These are phyloP conservation scores for Solanum arcanum DNA, from an alignment of 257 asterid genomes.

Conservation along the genomic window DNA sequence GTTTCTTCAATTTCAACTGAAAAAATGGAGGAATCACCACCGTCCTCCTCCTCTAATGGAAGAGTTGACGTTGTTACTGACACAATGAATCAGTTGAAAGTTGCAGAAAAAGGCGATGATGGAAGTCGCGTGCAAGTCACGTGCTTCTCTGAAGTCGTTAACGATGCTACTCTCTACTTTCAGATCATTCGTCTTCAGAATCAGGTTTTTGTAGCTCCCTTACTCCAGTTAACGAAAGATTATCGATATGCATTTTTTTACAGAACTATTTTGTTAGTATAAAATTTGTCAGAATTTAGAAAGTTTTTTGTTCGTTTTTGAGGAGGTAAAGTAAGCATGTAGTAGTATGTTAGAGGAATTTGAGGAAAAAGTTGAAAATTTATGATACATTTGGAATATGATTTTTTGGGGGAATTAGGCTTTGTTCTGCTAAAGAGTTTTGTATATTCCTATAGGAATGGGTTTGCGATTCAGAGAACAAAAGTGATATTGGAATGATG, in stretches of 20 bases:
- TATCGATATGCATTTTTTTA: background rate
- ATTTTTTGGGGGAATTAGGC: background rate
- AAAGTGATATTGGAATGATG: background rate
- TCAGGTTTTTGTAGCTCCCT: slow-evolving; percentile 34
- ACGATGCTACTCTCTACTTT: slow-evolving; percentile 52
- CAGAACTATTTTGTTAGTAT: background rate
- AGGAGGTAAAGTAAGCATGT: background rate
- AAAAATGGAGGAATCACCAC: background rate
- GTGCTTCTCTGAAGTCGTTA: slow-evolving; percentile 56
- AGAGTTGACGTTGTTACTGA: background rate
- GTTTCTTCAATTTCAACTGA: background rate
- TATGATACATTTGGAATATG: background rate
- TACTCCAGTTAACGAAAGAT: background rate
- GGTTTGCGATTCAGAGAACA: background rate
- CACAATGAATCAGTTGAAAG: slow-evolving; percentile 9
- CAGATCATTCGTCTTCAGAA: slow-evolving; percentile 76
- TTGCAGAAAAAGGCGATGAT: slow-evolving; percentile 1
- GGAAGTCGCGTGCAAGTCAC: slow-evolving; percentile 42
- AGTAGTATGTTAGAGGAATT: background rate
- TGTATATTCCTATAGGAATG: background rate
- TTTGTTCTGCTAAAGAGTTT: background rate
- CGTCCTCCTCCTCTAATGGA: background rate
- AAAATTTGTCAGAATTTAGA: background rate
- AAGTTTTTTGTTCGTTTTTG: background rate
- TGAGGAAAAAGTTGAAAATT: background rate